phyloP scores from a whole-genome alignment of 2,329 filamentous ascomycete genomes.

The Magnaporthiopsis incrustans region DNA sequence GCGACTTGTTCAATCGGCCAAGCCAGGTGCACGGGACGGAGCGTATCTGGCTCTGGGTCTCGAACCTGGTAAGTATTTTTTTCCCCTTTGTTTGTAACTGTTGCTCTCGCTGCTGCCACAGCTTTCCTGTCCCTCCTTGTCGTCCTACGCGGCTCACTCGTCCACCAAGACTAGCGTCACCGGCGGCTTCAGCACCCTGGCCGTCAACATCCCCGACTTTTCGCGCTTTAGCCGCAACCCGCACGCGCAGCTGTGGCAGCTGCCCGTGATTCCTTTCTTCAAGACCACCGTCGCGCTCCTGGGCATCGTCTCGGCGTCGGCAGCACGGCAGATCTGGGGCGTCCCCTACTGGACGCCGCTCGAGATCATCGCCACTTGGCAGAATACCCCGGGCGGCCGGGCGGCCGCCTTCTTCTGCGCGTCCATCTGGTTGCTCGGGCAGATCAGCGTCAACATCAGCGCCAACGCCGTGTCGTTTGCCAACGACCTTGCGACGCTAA shows the following conservation, averaged over 20 bases:
- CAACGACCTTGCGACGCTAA: conserved; percentile 47
- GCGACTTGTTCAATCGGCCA: neutral
- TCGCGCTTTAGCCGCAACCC: conserved; percentile 29
- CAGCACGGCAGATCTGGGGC: conserved; percentile 43
- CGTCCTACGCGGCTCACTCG: too few relatives aligned
- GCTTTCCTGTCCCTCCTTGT: too few relatives aligned
- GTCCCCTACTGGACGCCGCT: conserved; percentile 42
- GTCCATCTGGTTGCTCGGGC: conserved; percentile 44
- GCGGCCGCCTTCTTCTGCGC: conserved; percentile 38
- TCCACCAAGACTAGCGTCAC: conserved; percentile 29
- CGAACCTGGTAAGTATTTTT: neutral
- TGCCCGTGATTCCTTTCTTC: conserved; percentile 37
- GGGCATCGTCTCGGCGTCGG: conserved; percentile 51
- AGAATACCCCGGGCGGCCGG: conserved; percentile 30
- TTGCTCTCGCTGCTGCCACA: conserved; percentile 32
- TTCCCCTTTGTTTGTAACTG: neutral
- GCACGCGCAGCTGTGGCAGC: conserved; percentile 30
- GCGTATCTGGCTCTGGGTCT: conserved; percentile 25
- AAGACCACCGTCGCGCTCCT: conserved; percentile 40
- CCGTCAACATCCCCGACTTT: conserved; percentile 48
- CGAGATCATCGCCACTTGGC: conserved; percentile 36
- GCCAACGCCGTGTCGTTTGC: conserved; percentile 46
- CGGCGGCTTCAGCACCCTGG: conserved; percentile 17
- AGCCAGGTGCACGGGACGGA: neutral
- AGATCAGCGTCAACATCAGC: conserved; percentile 49